Evolutionary conservation across 2,329 filamentous ascomycete genomes (phyloP).

Genomic region (Cyclaneusma minus): DNA sequence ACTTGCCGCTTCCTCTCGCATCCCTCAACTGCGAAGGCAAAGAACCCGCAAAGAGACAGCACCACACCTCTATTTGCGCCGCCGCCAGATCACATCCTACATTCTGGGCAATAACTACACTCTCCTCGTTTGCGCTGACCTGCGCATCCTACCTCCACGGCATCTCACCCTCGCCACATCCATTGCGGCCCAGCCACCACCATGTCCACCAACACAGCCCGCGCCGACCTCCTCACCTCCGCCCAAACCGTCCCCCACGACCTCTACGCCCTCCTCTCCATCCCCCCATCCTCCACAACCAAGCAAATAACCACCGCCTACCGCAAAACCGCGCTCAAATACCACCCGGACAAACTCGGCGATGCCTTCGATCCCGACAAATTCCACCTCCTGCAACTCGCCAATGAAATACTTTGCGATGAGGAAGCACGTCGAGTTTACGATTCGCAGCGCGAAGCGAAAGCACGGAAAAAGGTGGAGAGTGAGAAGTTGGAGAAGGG

Average conservation of each 20-base stretch:
- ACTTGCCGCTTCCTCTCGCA: too few relatives aligned
- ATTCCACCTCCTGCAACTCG: conserved; percentile 74
- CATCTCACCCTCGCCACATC: too few relatives aligned
- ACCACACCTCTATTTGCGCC: too few relatives aligned
- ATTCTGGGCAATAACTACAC: too few relatives aligned
- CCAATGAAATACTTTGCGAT: conserved; percentile 70
- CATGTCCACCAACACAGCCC: neutral
- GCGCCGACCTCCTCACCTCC: conserved; percentile 24
- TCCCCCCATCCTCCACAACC: conserved; percentile 47
- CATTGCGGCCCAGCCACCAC: neutral
- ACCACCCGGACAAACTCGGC: conserved; percentile 85
- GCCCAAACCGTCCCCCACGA: conserved; percentile 51
- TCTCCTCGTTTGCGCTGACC: too few relatives aligned
- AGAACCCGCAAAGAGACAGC: too few relatives aligned
- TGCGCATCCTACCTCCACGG: too few relatives aligned
- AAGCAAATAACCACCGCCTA: conserved; percentile 73
- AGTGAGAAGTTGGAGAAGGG: conserved; percentile 59
- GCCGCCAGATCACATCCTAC: too few relatives aligned
- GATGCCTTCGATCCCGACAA: conserved; percentile 60
- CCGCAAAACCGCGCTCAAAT: conserved; percentile 71
- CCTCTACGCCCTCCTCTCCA: conserved; percentile 62
- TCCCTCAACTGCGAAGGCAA: too few relatives aligned
- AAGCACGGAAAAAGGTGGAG: conserved; percentile 53
- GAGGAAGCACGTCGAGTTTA: conserved; percentile 58
- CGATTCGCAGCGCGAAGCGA: conserved; percentile 59